These are phyloP conservation scores for Dioszegia hungarica DNA, from an alignment of 768 basidiomycete species.

Conservation along the genomic window DNA sequence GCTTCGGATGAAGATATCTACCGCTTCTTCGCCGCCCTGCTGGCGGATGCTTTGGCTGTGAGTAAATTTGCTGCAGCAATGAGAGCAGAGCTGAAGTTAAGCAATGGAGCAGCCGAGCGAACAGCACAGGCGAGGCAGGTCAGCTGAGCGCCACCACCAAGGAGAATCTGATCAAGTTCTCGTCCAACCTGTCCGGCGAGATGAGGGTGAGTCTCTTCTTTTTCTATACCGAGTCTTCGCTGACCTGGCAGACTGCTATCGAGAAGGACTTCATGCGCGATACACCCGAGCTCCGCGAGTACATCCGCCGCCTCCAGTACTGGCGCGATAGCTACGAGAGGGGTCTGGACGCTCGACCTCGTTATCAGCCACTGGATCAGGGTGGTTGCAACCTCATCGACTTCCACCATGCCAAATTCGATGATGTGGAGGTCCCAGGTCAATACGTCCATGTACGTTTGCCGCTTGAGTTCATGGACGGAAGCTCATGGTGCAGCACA, in stretches of 20 bases:
- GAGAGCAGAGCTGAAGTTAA: slow-evolving; percentile 21
- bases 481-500: slow-evolving; percentile 60
- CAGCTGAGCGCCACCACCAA: slow-evolving; percentile 45
- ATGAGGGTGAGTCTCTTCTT: slow-evolving; percentile 34
- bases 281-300: slow-evolving; percentile 76
- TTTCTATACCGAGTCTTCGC: background rate
- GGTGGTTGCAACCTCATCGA: slow-evolving; percentile 90
- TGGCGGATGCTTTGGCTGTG: slow-evolving; percentile 83
- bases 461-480: no score
- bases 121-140: slow-evolving; percentile 49
- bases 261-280: slow-evolving; percentile 81
- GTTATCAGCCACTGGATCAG: slow-evolving; percentile 75
- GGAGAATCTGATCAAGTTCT: slow-evolving; percentile 50
- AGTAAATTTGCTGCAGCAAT: slow-evolving; percentile 12
- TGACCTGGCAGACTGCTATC: slow-evolving; percentile 66
- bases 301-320: slow-evolving; percentile 78
- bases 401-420: slow-evolving; percentile 95
- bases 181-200: slow-evolving; percentile 47
- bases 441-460: slow-evolving; percentile 87
- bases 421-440: slow-evolving; percentile 97
- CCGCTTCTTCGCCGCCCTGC: slow-evolving; percentile 76
- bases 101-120: slow-evolving; percentile 50
- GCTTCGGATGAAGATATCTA: slow-evolving; percentile 90
- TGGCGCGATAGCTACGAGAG: slow-evolving; percentile 91
- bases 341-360: slow-evolving; percentile 73